Evolutionary conservation across 495 filamentous ascomycete species (phyloP).

Genomic region (Lophium mytilinum): DNA sequence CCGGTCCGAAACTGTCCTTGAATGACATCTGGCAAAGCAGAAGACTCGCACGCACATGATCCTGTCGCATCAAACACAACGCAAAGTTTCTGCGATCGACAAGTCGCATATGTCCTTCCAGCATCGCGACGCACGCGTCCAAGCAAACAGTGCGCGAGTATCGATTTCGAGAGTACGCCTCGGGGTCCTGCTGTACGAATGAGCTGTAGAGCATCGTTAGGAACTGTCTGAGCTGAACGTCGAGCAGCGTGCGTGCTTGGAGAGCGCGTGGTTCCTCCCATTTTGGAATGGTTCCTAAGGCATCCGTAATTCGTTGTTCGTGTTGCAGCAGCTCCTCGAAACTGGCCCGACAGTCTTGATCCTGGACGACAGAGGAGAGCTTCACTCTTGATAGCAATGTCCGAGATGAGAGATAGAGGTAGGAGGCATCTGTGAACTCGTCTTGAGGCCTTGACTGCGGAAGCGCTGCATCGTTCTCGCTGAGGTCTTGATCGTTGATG

Average conservation of each 20-base stretch:
- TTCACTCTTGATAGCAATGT: constrained; percentile 2
- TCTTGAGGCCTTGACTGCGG: constrained; percentile 1
- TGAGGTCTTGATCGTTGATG: constrained; percentile 12
- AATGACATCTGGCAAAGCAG: constrained; percentile 10
- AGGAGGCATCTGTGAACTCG: constrained; percentile 11
- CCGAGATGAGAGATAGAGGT: background rate
- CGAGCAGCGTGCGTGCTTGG: constrained; percentile 14
- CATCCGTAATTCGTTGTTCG: constrained; percentile 5
- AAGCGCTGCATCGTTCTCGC: background rate
- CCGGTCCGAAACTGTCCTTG: background rate
- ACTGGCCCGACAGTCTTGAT: background rate
- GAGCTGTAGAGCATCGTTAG: constrained; percentile 10
- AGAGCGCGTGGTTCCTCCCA: constrained; percentile 6
- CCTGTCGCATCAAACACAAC: constrained; percentile 8
- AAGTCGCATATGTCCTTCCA: constrained; percentile 6
- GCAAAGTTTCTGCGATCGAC: constrained; percentile 6
- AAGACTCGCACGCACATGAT: constrained; percentile 11
- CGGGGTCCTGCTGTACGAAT: background rate
- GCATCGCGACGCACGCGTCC: background rate
- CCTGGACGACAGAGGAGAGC: constrained; percentile 3
- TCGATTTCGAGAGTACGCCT: background rate
- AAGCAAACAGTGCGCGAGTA: constrained; percentile 4
- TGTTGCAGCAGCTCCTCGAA: constrained; percentile 1
- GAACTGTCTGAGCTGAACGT: constrained; percentile 13
- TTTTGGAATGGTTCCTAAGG: constrained; percentile 1